Percentiles rank a stretch among this genome's conserved stretches.
These are phyloP conservation scores for Amanita fuliginea DNA, from an alignment of 768 basidiomycete genomes.

Conservation along the genomic window DNA sequence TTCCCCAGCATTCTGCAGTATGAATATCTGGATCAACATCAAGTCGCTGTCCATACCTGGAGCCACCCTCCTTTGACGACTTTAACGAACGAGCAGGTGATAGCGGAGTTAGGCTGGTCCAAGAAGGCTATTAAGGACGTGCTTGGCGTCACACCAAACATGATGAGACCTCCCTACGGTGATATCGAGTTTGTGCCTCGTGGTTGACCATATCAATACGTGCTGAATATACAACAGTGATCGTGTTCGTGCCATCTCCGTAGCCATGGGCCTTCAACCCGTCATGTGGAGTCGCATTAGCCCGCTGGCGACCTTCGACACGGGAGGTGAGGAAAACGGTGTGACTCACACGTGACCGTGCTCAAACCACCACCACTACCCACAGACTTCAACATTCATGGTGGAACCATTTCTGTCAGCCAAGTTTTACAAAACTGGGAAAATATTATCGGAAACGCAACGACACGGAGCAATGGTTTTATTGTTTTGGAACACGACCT, in stretches of 20 bases:
- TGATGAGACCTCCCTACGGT: slow-evolving; percentile 75
- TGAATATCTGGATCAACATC: slow-evolving; percentile 72
- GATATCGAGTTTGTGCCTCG: slow-evolving; percentile 54
- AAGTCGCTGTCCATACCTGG: slow-evolving; percentile 64
- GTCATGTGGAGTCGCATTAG: slow-evolving; percentile 78
- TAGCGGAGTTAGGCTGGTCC: slow-evolving; percentile 84
- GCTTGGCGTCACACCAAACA: slow-evolving; percentile 65
- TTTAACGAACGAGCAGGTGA: slow-evolving; percentile 65
- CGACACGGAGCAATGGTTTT: slow-evolving; percentile 60
- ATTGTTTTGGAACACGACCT: slow-evolving; percentile 85
- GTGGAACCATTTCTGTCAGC: slow-evolving; percentile 42
- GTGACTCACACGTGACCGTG: background rate
- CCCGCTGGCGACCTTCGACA: slow-evolving; percentile 55
- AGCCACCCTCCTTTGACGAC: slow-evolving; percentile 67
- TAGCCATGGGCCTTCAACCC: slow-evolving; percentile 74
- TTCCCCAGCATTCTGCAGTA: slow-evolving; percentile 59
- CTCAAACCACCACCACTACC: background rate
- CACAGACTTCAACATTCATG: slow-evolving; percentile 72
- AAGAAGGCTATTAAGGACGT: slow-evolving; percentile 79
- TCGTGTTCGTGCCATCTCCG: slow-evolving; percentile 75
- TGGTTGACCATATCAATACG: background rate
- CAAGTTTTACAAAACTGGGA: slow-evolving; percentile 67
- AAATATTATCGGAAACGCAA: slow-evolving; percentile 53
- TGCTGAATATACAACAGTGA: slow-evolving; percentile 34
- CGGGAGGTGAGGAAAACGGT: slow-evolving; percentile 32